Conservation (phyloP, 495 filamentous ascomycete species). For the Penicillium maclennaniae region DNA sequence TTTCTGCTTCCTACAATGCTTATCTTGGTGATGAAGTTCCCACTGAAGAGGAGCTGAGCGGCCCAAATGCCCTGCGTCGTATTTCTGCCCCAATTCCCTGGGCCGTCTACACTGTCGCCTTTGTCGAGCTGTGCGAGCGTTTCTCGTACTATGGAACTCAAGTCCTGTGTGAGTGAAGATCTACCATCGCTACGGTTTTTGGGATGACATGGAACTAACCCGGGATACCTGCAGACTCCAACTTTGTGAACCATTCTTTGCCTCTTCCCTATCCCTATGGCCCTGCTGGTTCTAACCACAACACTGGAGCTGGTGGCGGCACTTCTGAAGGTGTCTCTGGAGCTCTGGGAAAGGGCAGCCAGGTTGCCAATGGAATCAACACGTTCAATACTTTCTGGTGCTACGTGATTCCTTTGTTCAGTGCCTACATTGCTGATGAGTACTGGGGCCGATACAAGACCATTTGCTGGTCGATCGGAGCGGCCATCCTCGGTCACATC, state of each 20-base stretch:
- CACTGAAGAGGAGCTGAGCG: conserved; percentile 12
- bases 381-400: conserved; percentile 67
- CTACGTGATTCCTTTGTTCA: conserved; percentile 64
- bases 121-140: conserved; percentile 6
- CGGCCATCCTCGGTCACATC: conserved; percentile 63
- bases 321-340: conserved; percentile 20
- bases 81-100: conserved; percentile 23
- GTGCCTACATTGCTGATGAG: conserved; percentile 70
- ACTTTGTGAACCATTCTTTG: conserved; percentile 24
- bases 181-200: not conserved
- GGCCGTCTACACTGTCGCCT: conserved; percentile 23
- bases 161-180: conserved; percentile 14
- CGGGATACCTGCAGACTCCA: conserved; percentile 5
- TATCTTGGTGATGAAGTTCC: conserved; percentile 20
- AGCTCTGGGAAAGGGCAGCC: conserved; percentile 19
- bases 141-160: conserved; percentile 23
- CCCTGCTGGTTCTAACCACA: conserved; percentile 19
- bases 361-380: conserved; percentile 22
- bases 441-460: conserved; percentile 70
- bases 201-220: not conserved
- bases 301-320: conserved; percentile 21
- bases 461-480: conserved; percentile 53
- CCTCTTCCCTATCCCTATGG: conserved; percentile 18
- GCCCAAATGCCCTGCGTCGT: conserved; percentile 17
- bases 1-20: conserved; percentile 9